phyloP scores from a whole-genome alignment of 768 basidiomycete species.

The Serendipita vermifera region DNA sequence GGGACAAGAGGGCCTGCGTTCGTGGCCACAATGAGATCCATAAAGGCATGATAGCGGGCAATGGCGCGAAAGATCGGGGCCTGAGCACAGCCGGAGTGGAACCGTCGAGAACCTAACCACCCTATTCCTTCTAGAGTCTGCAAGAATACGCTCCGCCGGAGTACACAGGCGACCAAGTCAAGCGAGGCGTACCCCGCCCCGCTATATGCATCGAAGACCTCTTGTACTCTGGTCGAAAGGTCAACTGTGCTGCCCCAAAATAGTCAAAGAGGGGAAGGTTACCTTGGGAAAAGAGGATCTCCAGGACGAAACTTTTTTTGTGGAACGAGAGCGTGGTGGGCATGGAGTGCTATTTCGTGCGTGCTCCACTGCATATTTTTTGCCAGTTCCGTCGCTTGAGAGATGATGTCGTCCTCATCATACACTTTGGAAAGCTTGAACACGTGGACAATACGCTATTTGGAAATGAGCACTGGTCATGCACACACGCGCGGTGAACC shows the following conservation, averaged over 20 bases:
- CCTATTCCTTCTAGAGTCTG: slow-evolving; percentile 38
- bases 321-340: not conserved
- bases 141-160: slow-evolving; percentile 45
- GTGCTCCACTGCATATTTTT: not conserved
- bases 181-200: slow-evolving; percentile 1
- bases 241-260: not conserved
- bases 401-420: not conserved
- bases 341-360: not conserved
- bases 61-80: slow-evolving; percentile 34
- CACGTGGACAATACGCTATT: not conserved
- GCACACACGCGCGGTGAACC: not conserved
- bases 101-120: slow-evolving; percentile 37
- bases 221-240: not conserved
- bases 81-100: slow-evolving; percentile 23
- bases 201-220: not conserved
- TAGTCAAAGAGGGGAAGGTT: not conserved
- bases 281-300: slow-evolving; percentile 2
- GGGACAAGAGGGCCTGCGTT: not conserved
- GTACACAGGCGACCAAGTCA: slow-evolving; percentile 20
- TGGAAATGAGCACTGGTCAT: not conserved
- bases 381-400: not conserved
- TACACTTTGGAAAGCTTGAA: not conserved
- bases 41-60: slow-evolving; percentile 47
- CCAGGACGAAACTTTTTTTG: not conserved
- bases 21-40: slow-evolving; percentile 10